Evolutionary conservation across 306 rosid species (phyloP).

Genomic region (Calophaca sinica): DNA sequence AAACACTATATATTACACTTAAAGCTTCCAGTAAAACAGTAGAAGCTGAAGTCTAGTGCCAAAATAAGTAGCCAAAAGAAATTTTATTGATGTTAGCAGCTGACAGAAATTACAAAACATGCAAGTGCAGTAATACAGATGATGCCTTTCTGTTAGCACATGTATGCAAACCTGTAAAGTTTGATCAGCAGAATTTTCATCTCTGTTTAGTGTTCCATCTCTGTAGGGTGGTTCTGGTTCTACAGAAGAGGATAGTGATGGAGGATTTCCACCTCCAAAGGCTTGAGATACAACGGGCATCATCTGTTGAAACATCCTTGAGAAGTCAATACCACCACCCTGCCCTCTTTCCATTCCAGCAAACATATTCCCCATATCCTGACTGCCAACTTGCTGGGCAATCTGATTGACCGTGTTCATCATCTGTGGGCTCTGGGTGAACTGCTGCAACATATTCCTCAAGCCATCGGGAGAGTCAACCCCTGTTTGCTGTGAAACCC

Average conservation of each 20-base stretch:
- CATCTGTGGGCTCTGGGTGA: slow-evolving; percentile 92
- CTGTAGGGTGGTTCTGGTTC: slow-evolving; percentile 52
- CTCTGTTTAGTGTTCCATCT: slow-evolving; percentile 51
- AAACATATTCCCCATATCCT: slow-evolving; percentile 77
- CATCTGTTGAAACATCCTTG: slow-evolving; percentile 96
- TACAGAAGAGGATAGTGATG: slow-evolving; percentile 55
- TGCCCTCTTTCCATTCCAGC: slow-evolving; percentile 74
- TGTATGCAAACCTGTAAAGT: slow-evolving; percentile 67
- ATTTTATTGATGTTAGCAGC: slow-evolving; percentile 6
- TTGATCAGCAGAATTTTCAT: slow-evolving; percentile 51
- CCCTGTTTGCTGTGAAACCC: slow-evolving; percentile 92
- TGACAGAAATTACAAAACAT: slow-evolving; percentile 25
- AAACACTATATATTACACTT: no score
- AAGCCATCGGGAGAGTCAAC: slow-evolving; percentile 84
- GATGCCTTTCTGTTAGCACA: slow-evolving; percentile 27
- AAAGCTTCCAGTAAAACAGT: no score
- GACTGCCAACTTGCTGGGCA: slow-evolving; percentile 82
- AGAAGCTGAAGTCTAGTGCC: neutral
- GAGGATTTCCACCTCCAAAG: slow-evolving; percentile 61
- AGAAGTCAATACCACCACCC: slow-evolving; percentile 80
- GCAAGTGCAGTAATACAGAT: slow-evolving; percentile 11
- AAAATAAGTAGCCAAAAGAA: neutral
- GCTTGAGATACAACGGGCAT: slow-evolving; percentile 94
- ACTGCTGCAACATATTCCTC: slow-evolving; percentile 91
- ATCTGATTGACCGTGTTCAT: slow-evolving; percentile 82